phyloP scores from a whole-genome alignment of 2,329 filamentous ascomycete species.

The Talaromyces sp. region DNA sequence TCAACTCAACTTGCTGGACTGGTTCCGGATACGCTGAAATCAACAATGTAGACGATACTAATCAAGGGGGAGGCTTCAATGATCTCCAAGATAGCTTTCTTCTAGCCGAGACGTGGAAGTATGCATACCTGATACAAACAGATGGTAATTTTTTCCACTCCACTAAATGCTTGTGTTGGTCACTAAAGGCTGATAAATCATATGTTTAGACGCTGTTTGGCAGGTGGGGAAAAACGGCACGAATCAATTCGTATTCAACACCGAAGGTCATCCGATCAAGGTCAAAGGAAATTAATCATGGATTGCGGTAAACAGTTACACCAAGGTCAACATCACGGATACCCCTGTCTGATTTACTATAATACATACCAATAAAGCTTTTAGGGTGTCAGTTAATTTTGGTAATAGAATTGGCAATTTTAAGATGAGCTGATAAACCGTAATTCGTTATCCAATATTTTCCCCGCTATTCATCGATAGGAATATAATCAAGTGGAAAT shows the following conservation, averaged over 20 bases:
- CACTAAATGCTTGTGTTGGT: not conserved
- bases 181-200: slow-evolving; percentile 6
- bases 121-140: slow-evolving; percentile 66
- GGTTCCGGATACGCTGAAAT: slow-evolving; percentile 64
- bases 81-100: slow-evolving; percentile 83
- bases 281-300: slow-evolving; percentile 19
- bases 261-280: slow-evolving; percentile 58
- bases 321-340: too few species aligned
- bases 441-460: too few species aligned
- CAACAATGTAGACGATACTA: slow-evolving; percentile 55
- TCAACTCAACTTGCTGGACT: slow-evolving; percentile 58
- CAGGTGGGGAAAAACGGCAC: slow-evolving; percentile 46
- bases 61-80: slow-evolving; percentile 54
- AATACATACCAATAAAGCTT: too few species aligned
- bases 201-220: slow-evolving; percentile 50
- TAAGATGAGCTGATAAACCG: too few species aligned
- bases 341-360: too few species aligned
- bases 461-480: too few species aligned
- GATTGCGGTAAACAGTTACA: too few species aligned
- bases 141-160: slow-evolving; percentile 19
- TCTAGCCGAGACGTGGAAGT: slow-evolving; percentile 85
- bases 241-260: slow-evolving; percentile 59
- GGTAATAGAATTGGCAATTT: too few species aligned
- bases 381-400: too few species aligned
- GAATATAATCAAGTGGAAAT: too few species aligned